Conservation (phyloP, 2,329 filamentous ascomycete genomes). For the Hypoxylon sp. region DNA sequence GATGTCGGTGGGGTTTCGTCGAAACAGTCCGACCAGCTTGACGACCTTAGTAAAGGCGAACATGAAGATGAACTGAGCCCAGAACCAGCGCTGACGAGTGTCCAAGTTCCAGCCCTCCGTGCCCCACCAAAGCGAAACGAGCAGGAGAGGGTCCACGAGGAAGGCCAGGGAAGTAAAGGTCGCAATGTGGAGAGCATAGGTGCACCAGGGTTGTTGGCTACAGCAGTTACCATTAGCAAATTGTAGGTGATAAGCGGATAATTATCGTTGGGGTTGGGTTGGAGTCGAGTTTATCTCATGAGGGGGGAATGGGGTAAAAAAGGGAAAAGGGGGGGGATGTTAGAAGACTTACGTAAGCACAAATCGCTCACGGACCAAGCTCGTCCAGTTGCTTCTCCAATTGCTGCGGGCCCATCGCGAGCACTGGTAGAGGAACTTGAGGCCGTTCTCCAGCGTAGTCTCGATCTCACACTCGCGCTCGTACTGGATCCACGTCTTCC, state of each 20-base stretch:
- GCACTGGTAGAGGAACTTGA: constrained; percentile 92
- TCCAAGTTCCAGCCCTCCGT: constrained; percentile 70
- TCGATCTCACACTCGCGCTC: constrained; percentile 90
- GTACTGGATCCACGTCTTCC: constrained; percentile 97
- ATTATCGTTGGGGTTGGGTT: constrained; percentile 42
- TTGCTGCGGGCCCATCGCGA: constrained; percentile 96
- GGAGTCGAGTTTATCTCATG: constrained; percentile 24
- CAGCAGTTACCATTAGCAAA: constrained; percentile 20
- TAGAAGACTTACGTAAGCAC: constrained; percentile 81
- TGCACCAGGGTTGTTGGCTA: constrained; percentile 92
- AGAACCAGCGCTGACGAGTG: constrained; percentile 67
- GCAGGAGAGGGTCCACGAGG: constrained; percentile 78
- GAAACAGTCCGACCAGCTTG: constrained; percentile 88
- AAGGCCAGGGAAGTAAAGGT: constrained; percentile 92
- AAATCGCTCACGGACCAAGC: constrained; percentile 82
- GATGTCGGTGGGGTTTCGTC: constrained; percentile 84
- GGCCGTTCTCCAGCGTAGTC: constrained; percentile 90
- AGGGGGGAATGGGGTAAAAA: constrained; percentile 25
- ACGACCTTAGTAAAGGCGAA: constrained; percentile 87
- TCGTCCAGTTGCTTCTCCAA: constrained; percentile 96
- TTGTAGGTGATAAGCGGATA: constrained; percentile 40
- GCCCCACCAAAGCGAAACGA: constrained; percentile 76
- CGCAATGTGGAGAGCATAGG: constrained; percentile 91
- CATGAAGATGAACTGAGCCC: constrained; percentile 77
- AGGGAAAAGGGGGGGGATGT: constrained; percentile 28